Evolutionary conservation across 116 monocot species (phyloP).

Genomic region (Posidonia oceanica): DNA sequence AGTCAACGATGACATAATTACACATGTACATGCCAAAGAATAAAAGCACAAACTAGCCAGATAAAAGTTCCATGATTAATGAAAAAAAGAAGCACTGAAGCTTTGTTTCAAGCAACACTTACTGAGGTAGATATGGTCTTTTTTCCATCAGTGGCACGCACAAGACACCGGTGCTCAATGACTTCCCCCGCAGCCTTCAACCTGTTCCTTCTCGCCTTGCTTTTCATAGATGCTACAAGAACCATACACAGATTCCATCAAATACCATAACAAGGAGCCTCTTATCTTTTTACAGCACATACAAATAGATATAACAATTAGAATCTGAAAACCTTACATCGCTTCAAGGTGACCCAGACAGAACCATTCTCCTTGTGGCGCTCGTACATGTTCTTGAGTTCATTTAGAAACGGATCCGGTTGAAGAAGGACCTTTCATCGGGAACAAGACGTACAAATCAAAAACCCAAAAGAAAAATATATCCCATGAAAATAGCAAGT

Average conservation of each 20-base stretch:
- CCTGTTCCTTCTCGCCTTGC: slow-evolving; percentile 45
- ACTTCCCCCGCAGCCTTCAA: slow-evolving; percentile 35
- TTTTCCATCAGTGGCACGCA: slow-evolving; percentile 91
- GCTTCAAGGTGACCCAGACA: slow-evolving; percentile 73
- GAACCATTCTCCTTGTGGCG: slow-evolving; percentile 54
- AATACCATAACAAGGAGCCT: not conserved
- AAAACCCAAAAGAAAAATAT: too few species aligned
- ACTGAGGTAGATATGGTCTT: slow-evolving; percentile 82
- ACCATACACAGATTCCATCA: not conserved
- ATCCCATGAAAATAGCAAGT: too few species aligned
- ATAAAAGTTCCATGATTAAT: not conserved
- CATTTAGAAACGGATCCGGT: slow-evolving; percentile 68
- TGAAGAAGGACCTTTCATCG: slow-evolving; percentile 46
- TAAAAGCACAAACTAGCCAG: not conserved
- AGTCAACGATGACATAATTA: too few species aligned
- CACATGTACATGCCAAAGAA: not conserved
- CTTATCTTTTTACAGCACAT: not conserved
- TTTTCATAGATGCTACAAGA: slow-evolving; percentile 50
- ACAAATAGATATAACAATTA: not conserved
- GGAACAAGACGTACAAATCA: not conserved
- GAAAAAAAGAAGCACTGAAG: not conserved
- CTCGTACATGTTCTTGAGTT: slow-evolving; percentile 67
- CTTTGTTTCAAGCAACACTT: slow-evolving; percentile 1
- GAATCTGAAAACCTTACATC: slow-evolving; percentile 22
- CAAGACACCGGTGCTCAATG: slow-evolving; percentile 70